phyloP scores from a whole-genome alignment of 108 stramenopile species.

The Chaetoceros tenuissimus region DNA sequence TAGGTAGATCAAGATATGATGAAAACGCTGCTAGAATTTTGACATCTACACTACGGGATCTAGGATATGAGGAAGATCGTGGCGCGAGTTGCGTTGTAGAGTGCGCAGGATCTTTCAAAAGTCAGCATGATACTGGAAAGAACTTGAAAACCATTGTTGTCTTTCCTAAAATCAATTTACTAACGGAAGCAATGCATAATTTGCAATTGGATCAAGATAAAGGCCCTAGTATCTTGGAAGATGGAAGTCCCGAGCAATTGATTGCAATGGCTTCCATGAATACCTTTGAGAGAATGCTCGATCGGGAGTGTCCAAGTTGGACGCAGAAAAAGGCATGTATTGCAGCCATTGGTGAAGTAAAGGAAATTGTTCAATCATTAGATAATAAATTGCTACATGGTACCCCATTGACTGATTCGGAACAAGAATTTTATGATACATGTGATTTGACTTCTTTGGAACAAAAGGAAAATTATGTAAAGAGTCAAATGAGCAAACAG shows the following conservation, averaged over 20 bases:
- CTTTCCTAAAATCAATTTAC: conserved; percentile 56
- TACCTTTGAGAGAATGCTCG: conserved; percentile 54
- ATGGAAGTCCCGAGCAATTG: conserved; percentile 62
- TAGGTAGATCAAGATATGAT: conserved; percentile 83
- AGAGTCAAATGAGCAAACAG: conserved; percentile 53
- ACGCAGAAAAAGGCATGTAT: conserved; percentile 70
- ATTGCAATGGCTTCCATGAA: conserved; percentile 48
- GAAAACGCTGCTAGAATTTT: conserved; percentile 72
- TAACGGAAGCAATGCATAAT: conserved; percentile 4
- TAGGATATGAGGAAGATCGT: conserved; percentile 86
- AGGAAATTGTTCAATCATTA: conserved; percentile 30
- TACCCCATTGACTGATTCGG: conserved; percentile 53
- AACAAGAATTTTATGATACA: conserved; percentile 80
- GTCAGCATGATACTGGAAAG: conserved; percentile 94
- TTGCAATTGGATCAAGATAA: background rate
- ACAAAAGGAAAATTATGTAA: conserved; percentile 47
- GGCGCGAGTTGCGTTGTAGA: conserved; percentile 75
- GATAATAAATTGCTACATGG: conserved; percentile 78
- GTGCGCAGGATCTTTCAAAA: conserved; percentile 83
- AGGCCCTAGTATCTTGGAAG: conserved; percentile 12
- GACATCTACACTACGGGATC: conserved; percentile 56
- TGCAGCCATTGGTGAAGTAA: conserved; percentile 39
- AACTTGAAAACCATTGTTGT: conserved; percentile 92
- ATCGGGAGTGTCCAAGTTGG: conserved; percentile 68
- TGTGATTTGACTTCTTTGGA: conserved; percentile 43